Percentiles rank a stretch among this genome's conserved stretches.
phyloP scores from a whole-genome alignment of 495 filamentous ascomycete genomes.

The Talaromyces nanjingensis region DNA sequence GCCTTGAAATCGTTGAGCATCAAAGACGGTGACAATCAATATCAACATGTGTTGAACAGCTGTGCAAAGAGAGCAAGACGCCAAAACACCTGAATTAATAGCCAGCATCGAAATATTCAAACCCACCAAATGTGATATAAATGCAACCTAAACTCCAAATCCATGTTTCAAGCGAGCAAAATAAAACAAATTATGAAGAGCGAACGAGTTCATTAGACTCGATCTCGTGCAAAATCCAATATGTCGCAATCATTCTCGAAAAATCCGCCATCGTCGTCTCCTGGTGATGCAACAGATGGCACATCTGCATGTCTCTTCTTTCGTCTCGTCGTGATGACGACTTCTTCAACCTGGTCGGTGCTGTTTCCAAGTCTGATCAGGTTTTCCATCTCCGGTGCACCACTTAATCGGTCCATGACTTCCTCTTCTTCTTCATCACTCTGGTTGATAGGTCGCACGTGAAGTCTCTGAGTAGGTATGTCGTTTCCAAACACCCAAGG shows the following conservation, averaged over 20 bases:
- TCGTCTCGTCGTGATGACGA: conserved; percentile 72
- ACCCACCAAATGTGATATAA: background rate
- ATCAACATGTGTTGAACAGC: conserved; percentile 8
- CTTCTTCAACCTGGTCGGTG: conserved; percentile 66
- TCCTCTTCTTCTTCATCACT: conserved; percentile 47
- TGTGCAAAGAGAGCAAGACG: background rate
- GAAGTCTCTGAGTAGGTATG: conserved; percentile 54
- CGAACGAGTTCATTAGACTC: conserved; percentile 45
- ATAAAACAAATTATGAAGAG: conserved; percentile 1
- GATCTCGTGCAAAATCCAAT: conserved; percentile 81
- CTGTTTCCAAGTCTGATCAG: conserved; percentile 46
- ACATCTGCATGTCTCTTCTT: conserved; percentile 39
- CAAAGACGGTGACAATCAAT: background rate
- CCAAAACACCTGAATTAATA: conserved; percentile 7
- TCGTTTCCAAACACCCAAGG: conserved; percentile 69
- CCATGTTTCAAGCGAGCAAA: background rate
- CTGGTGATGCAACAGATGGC: background rate
- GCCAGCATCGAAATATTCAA: background rate
- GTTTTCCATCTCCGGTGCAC: conserved; percentile 43
- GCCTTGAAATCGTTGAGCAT: background rate
- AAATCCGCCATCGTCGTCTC: conserved; percentile 68
- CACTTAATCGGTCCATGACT: conserved; percentile 29
- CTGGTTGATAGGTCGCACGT: conserved; percentile 44
- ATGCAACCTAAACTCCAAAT: conserved; percentile 2
- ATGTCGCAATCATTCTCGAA: conserved; percentile 95